Evolutionary conservation across 768 basidiomycete species (phyloP).

Genomic region (Chlorophyllum brunneum): DNA sequence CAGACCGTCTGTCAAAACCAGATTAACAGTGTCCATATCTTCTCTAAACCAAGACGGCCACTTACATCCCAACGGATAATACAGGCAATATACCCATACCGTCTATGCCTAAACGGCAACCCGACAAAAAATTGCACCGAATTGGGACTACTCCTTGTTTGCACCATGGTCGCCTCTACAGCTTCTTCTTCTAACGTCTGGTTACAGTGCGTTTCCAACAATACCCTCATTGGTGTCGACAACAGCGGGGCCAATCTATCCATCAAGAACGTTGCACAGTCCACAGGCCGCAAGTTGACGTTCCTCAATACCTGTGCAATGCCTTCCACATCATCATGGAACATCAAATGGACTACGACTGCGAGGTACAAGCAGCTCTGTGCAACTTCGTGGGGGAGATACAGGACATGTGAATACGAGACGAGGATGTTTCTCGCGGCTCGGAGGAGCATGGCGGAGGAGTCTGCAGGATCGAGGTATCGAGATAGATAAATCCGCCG

Average conservation of each 20-base stretch:
- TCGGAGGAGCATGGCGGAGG: conserved; percentile 17
- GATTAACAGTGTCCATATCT: not conserved
- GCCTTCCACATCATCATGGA: conserved; percentile 28
- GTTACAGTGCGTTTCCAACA: conserved; percentile 28
- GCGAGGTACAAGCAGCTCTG: conserved; percentile 32
- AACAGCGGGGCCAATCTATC: conserved; percentile 33
- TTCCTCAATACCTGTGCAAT: conserved; percentile 28
- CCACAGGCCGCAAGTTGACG: conserved; percentile 35
- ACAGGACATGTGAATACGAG: conserved; percentile 18
- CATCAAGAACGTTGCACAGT: conserved; percentile 37
- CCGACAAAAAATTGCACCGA: conserved; percentile 43
- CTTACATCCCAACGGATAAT: conserved; percentile 50
- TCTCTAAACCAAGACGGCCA: not conserved
- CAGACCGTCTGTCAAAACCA: conserved; percentile 26
- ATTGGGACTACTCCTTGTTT: not conserved
- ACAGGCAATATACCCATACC: conserved; percentile 37
- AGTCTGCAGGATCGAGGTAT: conserved; percentile 13
- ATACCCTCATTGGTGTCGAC: conserved; percentile 15
- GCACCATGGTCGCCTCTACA: conserved; percentile 15
- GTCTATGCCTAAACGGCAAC: conserved; percentile 39
- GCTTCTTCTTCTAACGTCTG: conserved; percentile 27
- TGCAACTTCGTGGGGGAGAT: conserved; percentile 18
- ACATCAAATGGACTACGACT: conserved; percentile 32
- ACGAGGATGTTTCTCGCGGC: conserved; percentile 21
- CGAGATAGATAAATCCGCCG: conserved; percentile 2